Evolutionary conservation across 2,329 filamentous ascomycete species (phyloP).

Genomic region (Fusarium pseudocircinatum): DNA sequence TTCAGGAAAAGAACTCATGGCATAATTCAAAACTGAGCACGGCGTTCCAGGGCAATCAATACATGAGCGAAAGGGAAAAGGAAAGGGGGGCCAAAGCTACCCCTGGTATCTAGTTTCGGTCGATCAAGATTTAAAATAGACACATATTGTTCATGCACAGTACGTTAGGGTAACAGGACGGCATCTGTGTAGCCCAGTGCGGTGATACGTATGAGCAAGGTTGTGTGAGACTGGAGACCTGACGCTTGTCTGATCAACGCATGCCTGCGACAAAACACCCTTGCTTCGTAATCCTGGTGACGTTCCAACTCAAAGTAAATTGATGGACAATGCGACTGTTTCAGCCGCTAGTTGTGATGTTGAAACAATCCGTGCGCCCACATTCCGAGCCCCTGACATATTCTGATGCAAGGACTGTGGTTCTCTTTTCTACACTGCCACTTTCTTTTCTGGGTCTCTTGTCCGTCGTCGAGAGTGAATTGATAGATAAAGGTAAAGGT

Average conservation of each 20-base stretch:
- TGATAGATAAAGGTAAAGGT: constrained; percentile 19
- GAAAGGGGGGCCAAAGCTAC: background rate
- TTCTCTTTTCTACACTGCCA: background rate
- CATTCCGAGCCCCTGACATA: constrained; percentile 27
- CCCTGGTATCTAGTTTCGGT: constrained; percentile 5
- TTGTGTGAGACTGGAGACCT: constrained; percentile 11
- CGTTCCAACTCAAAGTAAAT: constrained; percentile 6
- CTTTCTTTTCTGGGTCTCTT: constrained; percentile 16
- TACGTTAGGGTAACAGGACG: background rate
- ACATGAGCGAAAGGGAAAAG: constrained; percentile 8
- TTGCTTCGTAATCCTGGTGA: constrained; percentile 14
- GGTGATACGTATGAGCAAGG: constrained; percentile 1
- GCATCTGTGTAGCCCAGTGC: background rate
- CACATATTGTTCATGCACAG: constrained; percentile 14
- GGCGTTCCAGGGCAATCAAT: constrained; percentile 36
- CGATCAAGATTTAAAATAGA: constrained; percentile 30
- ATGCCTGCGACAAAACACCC: constrained; percentile 25
- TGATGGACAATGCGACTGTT: constrained; percentile 29
- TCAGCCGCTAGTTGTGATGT: constrained; percentile 37
- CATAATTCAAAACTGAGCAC: constrained; percentile 24
- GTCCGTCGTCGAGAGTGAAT: background rate
- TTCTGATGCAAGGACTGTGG: constrained; percentile 31
- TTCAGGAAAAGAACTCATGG: constrained; percentile 7
- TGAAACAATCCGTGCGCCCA: constrained; percentile 41
- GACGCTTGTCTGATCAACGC: constrained; percentile 27